These are phyloP conservation scores for Gonapodya prolifera DNA, from an alignment of 192 early-diverging fungal genomes.

Conservation along the genomic window DNA sequence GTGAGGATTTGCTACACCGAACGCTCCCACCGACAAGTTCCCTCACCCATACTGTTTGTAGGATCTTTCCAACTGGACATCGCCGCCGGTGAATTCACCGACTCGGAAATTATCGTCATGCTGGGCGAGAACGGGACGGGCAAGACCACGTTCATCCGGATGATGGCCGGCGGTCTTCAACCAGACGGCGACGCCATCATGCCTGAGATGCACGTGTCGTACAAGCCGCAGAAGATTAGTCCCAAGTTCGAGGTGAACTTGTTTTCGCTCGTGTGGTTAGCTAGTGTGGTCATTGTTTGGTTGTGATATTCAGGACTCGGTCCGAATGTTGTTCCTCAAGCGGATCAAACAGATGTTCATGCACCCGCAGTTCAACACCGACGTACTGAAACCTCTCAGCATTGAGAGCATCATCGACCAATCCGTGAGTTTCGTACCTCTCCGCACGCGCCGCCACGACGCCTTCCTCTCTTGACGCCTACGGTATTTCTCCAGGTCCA, in stretches of 20 bases:
- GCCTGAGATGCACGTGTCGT: constrained; percentile 77
- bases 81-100: constrained; percentile 72
- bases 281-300: no score
- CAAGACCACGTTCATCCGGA: constrained; percentile 92
- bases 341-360: constrained; percentile 74
- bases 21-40: background rate
- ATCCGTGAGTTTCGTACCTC: constrained; percentile 51
- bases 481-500: constrained; percentile 10
- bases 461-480: background rate
- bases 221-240: constrained; percentile 98
- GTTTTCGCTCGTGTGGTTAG: background rate
- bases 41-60: background rate
- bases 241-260: constrained; percentile 57
- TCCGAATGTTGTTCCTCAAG: constrained; percentile 80
- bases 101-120: constrained; percentile 97
- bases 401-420: constrained; percentile 92
- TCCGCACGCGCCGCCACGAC: background rate
- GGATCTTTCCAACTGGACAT: constrained; percentile 74
- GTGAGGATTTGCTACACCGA: constrained; percentile 5
- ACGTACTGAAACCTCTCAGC: constrained; percentile 87
- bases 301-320: constrained; percentile 72
- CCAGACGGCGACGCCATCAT: constrained; percentile 68
- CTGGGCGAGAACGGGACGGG: constrained; percentile 97
- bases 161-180: constrained; percentile 72
- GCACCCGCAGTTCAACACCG: constrained; percentile 91